Conservation (phyloP, 208 protist species). For the Trypanosoma theileri region DNA sequence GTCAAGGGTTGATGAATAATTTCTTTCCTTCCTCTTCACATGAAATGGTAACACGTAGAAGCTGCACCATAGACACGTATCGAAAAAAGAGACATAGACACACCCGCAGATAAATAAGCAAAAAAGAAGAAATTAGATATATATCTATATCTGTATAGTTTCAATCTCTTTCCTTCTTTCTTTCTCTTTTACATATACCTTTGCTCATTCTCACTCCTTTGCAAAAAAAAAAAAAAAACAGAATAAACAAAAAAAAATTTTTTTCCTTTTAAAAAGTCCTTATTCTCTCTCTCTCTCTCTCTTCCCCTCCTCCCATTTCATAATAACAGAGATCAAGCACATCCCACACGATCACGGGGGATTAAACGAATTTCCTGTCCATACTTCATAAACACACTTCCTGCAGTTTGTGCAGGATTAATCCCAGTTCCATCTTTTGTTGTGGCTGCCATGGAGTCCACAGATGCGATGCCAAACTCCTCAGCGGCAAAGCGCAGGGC, state of each 20-base stretch:
- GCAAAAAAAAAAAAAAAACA: slow-evolving; percentile 4
- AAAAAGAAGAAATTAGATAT: slow-evolving; percentile 10
- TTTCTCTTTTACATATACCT: not conserved
- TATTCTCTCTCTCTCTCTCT: no score
- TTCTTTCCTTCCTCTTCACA: no score
- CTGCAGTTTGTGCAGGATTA: slow-evolving; percentile 93
- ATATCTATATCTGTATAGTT: slow-evolving; percentile 1
- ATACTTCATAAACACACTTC: slow-evolving; percentile 95
- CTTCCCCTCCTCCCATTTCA: no score
- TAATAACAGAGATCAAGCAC: not conserved
- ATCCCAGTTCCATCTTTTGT: slow-evolving; percentile 95
- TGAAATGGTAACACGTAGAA: no score
- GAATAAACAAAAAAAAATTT: not conserved
- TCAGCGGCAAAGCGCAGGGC: slow-evolving; percentile 95
- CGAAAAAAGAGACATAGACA: no score
- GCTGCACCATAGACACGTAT: no score
- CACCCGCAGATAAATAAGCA: not conserved
- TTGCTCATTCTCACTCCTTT: not conserved
- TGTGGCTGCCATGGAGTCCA: slow-evolving; percentile 83
- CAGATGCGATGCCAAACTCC: slow-evolving; percentile 84
- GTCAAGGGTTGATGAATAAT: no score
- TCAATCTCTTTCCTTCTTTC: no score
- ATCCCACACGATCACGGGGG: slow-evolving; percentile 93
- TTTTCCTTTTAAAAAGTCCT: no score
- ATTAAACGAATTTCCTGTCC: slow-evolving; percentile 94